Evolutionary conservation across 345 rosid genomes (phyloP).

Genomic region (Syzygium aromaticum): DNA sequence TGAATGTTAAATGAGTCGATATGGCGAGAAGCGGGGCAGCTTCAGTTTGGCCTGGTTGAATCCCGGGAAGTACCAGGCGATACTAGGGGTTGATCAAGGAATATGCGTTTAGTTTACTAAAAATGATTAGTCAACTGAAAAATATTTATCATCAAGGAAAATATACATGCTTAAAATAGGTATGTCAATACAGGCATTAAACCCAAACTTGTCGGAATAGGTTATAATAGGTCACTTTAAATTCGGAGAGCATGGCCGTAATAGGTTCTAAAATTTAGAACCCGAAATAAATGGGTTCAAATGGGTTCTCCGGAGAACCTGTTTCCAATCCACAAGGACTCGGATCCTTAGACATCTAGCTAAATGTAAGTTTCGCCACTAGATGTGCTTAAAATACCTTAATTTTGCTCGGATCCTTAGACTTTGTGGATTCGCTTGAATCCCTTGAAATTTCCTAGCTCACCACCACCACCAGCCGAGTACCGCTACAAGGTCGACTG

Average conservation of each 20-base stretch:
- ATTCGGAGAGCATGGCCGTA: background rate
- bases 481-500: background rate
- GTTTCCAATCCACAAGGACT: background rate
- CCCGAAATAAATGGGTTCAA: background rate
- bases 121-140: background rate
- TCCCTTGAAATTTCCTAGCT: background rate
- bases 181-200: background rate
- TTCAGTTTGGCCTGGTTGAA: background rate
- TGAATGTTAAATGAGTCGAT: background rate
- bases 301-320: background rate
- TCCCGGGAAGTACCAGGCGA: background rate
- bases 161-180: background rate
- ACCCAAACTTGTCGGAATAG: background rate
- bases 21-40: background rate
- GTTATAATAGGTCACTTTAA: background rate
- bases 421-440: background rate
- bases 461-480: accelerated
- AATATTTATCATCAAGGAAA: background rate
- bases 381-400: background rate
- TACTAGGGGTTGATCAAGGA: background rate
- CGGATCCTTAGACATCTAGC: background rate
- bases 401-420: background rate
- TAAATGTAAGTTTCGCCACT: background rate
- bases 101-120: background rate
- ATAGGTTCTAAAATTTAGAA: background rate